Base-by-base conservation (phyloP, 2,329 filamentous ascomycete species). In the Fusarium clavum region DNA sequence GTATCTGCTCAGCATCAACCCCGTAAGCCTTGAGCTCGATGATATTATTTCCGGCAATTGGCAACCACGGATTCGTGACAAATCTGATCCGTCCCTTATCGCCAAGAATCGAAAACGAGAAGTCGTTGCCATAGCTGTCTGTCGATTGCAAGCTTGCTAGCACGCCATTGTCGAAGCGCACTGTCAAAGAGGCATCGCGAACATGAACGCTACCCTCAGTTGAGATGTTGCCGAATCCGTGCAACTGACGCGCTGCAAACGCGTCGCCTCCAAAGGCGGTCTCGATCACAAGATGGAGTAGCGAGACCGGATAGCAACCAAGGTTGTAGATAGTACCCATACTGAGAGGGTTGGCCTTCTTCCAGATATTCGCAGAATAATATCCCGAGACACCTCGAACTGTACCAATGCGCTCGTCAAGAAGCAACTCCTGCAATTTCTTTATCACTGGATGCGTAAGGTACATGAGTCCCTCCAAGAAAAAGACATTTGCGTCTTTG, bases 331-430 rank as follows among this genome's bases (percentile, higher is more conserved):
- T 63, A 0, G 61, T 64, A 0, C 61, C 61, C 58, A 63, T 64
- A 18, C 58, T 63, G 4, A 63, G 34, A 2, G 61, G 61, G 3
- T 64, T 64, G 27, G 49, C 61, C 3, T 63, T 64, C 24, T 64
- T 64, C 48, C 58, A 64, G 24, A 64, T 63, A 18, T 64, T 64
- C 0, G 48, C 58, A 8, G 61, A 63, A 24, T 64, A 64, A n/a
- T 64, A 63, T 2, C 61, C 61, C 5, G 58, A 57, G 0, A 57
- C 20, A 8, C 61, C 59, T 10, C 9, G 38, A 10, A 64, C 29
- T 1, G 29, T 41, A 16, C 61, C 61, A 30, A 63, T 57, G 14
- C 25, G 44, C 0, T 29, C 58, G 8, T 64, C 61, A 4, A 64
- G 34, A 3, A 64, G 48, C 8, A 64, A 8, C 2, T 63, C 48